Evolutionary conservation across 495 filamentous ascomycete species (phyloP), one percentile per base, ranked within the genome.

Genomic region (Collariella sp.): DNA sequence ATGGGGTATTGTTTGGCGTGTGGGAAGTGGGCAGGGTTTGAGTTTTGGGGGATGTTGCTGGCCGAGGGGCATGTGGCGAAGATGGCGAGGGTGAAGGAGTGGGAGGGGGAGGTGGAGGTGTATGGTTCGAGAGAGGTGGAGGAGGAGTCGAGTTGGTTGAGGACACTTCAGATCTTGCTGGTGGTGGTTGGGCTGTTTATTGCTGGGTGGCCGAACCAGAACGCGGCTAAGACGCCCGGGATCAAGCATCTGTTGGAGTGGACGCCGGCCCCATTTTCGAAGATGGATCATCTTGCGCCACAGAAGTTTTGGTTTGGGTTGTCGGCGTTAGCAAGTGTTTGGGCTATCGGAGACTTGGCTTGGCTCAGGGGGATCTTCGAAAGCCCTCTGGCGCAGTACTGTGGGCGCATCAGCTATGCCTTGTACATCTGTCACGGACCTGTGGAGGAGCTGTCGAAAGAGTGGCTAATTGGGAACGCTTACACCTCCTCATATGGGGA

Each of bases 341-440:
- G 73, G 56, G 72, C 75, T 23, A 74, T 78, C 57, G 79, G 78
- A 34, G 77, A 81, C 45, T 72, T 80, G 38, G 64, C 61, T 0
- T 31, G 46, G 10, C 68, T 84, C 53, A 76, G 79, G 54, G 66
- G 64, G 29, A 59, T 83, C 35, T 82, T 85, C 65, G 76, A 72
- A 41, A 76, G 76, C 38, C 62, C 69, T 0, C 42, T 84, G 0
- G 79, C 80, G 19, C 82, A 83, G 59, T 85, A 85, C 59, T 72
- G 81, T 13, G 83, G 81, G 36, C 74, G 77, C 22, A 79, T 83
- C 58, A 81, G 78, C 31, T 84, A 75, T 55, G 74, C 79, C 9
- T 73, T 84, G 33, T 84, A 83, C 47, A 77, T 83, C 51, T 73
- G 79, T 24, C 81, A 84, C 48, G 81, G 80, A 1, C 77, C 79